Percentiles rank a stretch among this genome's conserved stretches.
These are phyloP conservation scores for Lenzites betulinus DNA, from an alignment of 768 basidiomycete genomes.

Conservation along the genomic window DNA sequence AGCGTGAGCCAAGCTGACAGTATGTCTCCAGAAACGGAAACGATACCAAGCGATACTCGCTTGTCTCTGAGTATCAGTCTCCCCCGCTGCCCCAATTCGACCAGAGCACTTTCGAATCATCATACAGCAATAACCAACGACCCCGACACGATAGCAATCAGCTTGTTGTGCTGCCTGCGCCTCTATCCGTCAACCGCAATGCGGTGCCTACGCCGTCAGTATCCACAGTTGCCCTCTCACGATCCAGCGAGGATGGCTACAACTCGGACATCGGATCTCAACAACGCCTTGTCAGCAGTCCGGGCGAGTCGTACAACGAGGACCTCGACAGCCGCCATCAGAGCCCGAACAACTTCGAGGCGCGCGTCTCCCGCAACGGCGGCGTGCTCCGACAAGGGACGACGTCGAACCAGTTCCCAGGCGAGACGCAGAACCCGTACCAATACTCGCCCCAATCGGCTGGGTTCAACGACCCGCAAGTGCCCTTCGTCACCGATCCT, in stretches of 20 bases:
- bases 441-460: slow-evolving; percentile 43
- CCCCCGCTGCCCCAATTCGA: slow-evolving; percentile 54
- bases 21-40: slow-evolving; percentile 25
- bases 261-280: slow-evolving; percentile 43
- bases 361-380: slow-evolving; percentile 42
- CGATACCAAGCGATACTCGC: slow-evolving; percentile 64
- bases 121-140: slow-evolving; percentile 44
- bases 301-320: slow-evolving; percentile 27
- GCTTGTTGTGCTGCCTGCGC: slow-evolving; percentile 74
- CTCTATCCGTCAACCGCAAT: slow-evolving; percentile 62
- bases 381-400: slow-evolving; percentile 45
- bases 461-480: slow-evolving; percentile 34
- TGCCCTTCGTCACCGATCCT: slow-evolving; percentile 37
- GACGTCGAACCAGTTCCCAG: slow-evolving; percentile 40
- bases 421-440: slow-evolving; percentile 61
- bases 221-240: slow-evolving; percentile 45
- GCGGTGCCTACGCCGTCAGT: slow-evolving; percentile 35
- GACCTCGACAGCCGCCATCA: slow-evolving; percentile 23
- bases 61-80: slow-evolving; percentile 75
- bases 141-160: slow-evolving; percentile 70
- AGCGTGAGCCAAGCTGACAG: slow-evolving; percentile 11
- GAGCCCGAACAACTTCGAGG: slow-evolving; percentile 36
- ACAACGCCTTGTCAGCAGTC: slow-evolving; percentile 44
- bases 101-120: slow-evolving; percentile 63
- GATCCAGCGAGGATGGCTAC: slow-evolving; percentile 47